Conservation (phyloP, 176 grass and related monocot genomes). For the Juncus inflexus region DNA sequence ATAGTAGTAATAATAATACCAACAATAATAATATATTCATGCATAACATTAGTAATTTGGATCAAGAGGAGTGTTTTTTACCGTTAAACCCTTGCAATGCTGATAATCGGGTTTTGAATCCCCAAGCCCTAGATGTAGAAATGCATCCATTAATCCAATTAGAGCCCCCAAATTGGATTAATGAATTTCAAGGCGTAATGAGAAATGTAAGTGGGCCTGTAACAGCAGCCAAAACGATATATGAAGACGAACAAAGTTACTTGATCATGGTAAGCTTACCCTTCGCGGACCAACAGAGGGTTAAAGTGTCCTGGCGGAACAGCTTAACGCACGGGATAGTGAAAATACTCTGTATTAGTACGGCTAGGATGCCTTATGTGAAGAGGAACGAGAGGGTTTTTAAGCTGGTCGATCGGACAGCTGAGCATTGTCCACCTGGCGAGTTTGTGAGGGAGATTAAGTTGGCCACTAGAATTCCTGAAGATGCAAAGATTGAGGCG, state of each 20-base stretch:
- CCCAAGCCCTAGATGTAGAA: slow-evolving; percentile 49
- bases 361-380: slow-evolving; percentile 45
- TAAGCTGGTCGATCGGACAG: slow-evolving; percentile 52
- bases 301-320: slow-evolving; percentile 98
- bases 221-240: slow-evolving; percentile 87
- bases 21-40: slow-evolving; percentile 21
- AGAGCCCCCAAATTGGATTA: slow-evolving; percentile 48
- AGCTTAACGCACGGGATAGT: slow-evolving; percentile 70
- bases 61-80: slow-evolving; percentile 70
- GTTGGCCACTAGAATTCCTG: slow-evolving; percentile 75
- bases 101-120: slow-evolving; percentile 25
- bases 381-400: slow-evolving; percentile 71
- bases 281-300: slow-evolving; percentile 82
- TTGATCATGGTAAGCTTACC: slow-evolving; percentile 82
- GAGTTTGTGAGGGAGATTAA: slow-evolving; percentile 88
- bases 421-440: slow-evolving; percentile 82
- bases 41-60: slow-evolving; percentile 35
- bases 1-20: no score
- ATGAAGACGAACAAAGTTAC: slow-evolving; percentile 81
- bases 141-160: slow-evolving; percentile 40
- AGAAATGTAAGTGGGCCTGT: slow-evolving; percentile 60
- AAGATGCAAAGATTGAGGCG: slow-evolving; percentile 88
- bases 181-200: slow-evolving; percentile 83
- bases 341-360: slow-evolving; percentile 84
- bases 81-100: slow-evolving; percentile 41